Evolutionary conservation across 495 filamentous ascomycete genomes (phyloP), one percentile per base, ranked within the genome.

Genomic region (Immersiella caudata): DNA sequence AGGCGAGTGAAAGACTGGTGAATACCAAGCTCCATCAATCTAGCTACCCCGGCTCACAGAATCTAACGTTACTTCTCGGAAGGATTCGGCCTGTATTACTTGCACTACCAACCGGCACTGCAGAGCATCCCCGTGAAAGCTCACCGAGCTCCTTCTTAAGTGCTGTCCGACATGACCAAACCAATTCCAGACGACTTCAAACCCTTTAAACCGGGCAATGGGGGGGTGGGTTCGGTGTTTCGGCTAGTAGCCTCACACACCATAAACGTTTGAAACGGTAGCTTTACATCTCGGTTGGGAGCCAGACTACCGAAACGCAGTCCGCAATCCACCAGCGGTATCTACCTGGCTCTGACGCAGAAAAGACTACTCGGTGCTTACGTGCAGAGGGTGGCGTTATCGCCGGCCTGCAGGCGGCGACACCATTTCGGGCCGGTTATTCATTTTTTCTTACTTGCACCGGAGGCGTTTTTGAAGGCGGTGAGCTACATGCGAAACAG

Each of bases 1-100:
- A 12, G 33, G 12, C 12, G 33, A n/a, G 5, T 36, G 33, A 36
- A 12, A 6, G 24, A 5, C 18, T 22, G 21, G n/a, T 22, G 7
- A 55, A 26, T 55, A 20, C 52, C 14, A 22, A 55, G 40, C 40
- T 55, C n/a, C n/a, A n/a, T n/a, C n/a, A n/a, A n/a, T n/a, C n/a
- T 26, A 26, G 16, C 24, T 55, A 55, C 20, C 21, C 52, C 52
- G 14, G n/a, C 52, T 6, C 8, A n/a, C 21, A 22, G 16, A n/a
- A 55, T 55, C 20, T 55, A 55, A 55, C 52, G 52, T 55, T 55
- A 26, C 52, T 11, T 55, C 52, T 11, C 24, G 21, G 52, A 55
- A 22, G 52, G 52, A 55, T 55, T 55, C 52, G 52, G 52, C 11
- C 52, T 12, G 4, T n/a, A 22, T 24, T 6, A 55, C 52, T 14